Evolutionary conservation across 2,329 filamentous ascomycete species (phyloP).

Genomic region (Nannizziopsis barbatae): DNA sequence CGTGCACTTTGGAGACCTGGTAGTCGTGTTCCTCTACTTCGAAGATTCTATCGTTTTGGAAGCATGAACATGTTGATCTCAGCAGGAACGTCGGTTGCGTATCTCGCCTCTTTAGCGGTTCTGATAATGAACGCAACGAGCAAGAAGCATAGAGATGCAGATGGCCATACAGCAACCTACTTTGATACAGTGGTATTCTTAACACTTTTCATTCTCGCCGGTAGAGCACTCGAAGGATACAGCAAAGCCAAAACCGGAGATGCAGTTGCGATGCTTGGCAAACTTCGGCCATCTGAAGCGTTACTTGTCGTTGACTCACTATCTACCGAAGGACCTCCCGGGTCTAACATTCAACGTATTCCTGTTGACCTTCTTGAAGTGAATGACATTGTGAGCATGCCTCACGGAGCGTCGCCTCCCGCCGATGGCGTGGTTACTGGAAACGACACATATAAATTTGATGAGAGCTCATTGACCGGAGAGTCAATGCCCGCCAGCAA

Average conservation of each 20-base stretch:
- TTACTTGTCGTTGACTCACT: conserved; percentile 44
- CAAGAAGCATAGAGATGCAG: conserved; percentile 35
- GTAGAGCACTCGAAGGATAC: conserved; percentile 57
- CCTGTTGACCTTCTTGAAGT: conserved; percentile 59
- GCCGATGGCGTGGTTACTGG: conserved; percentile 58
- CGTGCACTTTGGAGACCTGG: conserved; percentile 62
- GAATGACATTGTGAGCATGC: conserved; percentile 62
- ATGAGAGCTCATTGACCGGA: conserved; percentile 77
- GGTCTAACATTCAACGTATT: conserved; percentile 36
- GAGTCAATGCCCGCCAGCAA: conserved; percentile 40
- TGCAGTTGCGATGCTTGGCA: conserved; percentile 67
- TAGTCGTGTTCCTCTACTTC: conserved; percentile 59
- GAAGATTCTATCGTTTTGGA: conserved; percentile 80
- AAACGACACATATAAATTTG: conserved; percentile 56
- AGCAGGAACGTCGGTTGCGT: conserved; percentile 76
- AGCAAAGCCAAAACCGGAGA: conserved; percentile 85
- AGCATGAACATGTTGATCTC: conserved; percentile 96
- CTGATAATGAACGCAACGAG: conserved; percentile 49
- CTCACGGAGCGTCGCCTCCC: conserved; percentile 70
- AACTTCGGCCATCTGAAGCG: conserved; percentile 65
- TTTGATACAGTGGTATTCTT: conserved; percentile 91
- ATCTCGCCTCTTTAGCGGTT: conserved; percentile 68
- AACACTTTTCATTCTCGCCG: conserved; percentile 70
- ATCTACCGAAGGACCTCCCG: conserved; percentile 1
- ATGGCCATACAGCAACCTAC: conserved; percentile 53